Percentiles rank a stretch among this genome's conserved stretches.
phyloP scores from a whole-genome alignment of 495 filamentous ascomycete genomes.

The Podospora australis region DNA sequence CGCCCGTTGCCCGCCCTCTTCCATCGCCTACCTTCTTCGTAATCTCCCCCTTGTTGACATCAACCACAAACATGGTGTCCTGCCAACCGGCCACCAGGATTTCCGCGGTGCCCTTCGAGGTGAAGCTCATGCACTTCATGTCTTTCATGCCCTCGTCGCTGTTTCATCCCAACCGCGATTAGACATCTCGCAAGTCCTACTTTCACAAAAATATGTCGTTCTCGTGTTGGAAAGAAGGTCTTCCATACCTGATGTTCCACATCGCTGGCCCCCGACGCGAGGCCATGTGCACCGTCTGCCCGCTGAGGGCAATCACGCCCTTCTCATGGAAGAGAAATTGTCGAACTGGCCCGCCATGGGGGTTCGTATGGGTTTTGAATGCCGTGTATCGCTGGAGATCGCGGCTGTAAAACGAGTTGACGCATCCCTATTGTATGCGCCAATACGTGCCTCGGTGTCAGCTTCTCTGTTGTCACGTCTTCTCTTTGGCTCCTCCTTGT shows the following conservation, averaged over 20 bases:
- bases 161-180: constrained; percentile 23
- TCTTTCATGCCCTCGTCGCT: constrained; percentile 75
- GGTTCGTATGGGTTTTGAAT: constrained; percentile 56
- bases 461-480: not conserved
- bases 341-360: constrained; percentile 61
- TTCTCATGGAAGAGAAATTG: constrained; percentile 83
- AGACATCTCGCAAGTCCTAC: not conserved
- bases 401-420: constrained; percentile 76
- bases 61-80: constrained; percentile 79
- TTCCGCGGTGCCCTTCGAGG: constrained; percentile 70
- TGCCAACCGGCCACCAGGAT: constrained; percentile 85
- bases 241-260: constrained; percentile 78
- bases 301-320: constrained; percentile 73
- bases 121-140: constrained; percentile 88
- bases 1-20: not conserved
- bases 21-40: constrained; percentile 52
- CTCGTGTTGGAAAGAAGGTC: not conserved
- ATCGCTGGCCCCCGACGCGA: constrained; percentile 68
- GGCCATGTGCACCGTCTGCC: constrained; percentile 78
- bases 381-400: constrained; percentile 69
- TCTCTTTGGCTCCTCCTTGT: not conserved
- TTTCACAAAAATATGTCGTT: not conserved
- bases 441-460: not conserved
- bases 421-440: constrained; percentile 72
- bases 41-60: constrained; percentile 78